Evolutionary conservation across 345 rosid genomes (phyloP).

Genomic region (Corymbia maculata): DNA sequence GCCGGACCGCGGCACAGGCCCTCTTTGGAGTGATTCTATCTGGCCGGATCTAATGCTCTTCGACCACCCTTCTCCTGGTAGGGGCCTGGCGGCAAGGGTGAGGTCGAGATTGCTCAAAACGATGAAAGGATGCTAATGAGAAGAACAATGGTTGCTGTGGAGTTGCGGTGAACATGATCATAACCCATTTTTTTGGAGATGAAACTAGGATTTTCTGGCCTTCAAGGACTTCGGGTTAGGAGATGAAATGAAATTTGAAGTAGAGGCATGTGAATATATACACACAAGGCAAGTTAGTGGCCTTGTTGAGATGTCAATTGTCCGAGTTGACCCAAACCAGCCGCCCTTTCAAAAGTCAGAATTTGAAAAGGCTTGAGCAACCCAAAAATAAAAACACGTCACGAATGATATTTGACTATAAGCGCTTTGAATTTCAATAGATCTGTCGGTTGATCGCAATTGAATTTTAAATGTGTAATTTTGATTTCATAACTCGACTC

Average conservation of each 20-base stretch:
- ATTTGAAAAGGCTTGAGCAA: not conserved
- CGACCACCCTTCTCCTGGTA: not conserved
- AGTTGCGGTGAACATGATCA: not conserved
- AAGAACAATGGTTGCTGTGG: not conserved
- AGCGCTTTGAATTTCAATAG: not conserved
- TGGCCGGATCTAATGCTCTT: not conserved
- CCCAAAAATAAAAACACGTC: not conserved
- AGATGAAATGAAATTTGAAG: not conserved
- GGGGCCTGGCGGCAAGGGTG: slow-evolving; percentile 13
- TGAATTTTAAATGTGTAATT: not conserved
- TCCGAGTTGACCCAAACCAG: not conserved
- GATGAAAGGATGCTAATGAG: not conserved
- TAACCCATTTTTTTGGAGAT: not conserved
- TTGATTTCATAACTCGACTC: not conserved
- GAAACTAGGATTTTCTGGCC: not conserved
- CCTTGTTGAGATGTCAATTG: not conserved
- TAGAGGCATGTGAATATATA: not conserved
- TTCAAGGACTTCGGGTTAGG: not conserved
- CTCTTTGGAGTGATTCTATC: slow-evolving; percentile 14
- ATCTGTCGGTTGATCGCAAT: not conserved
- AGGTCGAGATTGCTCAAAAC: not conserved
- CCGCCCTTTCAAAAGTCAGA: not conserved
- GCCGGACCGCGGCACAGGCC: slow-evolving; percentile 16
- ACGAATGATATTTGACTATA: not conserved
- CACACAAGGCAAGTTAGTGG: not conserved